These are phyloP conservation scores for Sclerotinia glacialis DNA, from an alignment of 2,329 filamentous ascomycete genomes.

Conservation along the genomic window DNA sequence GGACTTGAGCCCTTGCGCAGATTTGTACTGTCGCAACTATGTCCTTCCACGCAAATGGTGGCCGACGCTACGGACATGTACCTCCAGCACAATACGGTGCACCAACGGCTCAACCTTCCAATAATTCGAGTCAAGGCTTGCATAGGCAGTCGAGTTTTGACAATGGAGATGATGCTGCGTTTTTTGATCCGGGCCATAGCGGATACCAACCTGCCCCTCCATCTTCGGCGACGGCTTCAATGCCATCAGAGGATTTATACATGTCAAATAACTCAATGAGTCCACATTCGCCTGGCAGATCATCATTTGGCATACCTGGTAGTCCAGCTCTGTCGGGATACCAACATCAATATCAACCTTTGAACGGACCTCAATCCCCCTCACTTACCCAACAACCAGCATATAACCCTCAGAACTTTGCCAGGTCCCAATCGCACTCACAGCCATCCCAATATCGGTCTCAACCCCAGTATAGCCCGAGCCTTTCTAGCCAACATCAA, in stretches of 20 bases:
- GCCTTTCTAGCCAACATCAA: slow-evolving; percentile 29
- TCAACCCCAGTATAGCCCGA: slow-evolving; percentile 50
- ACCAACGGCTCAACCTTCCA: slow-evolving; percentile 40
- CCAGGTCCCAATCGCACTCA: slow-evolving; percentile 41
- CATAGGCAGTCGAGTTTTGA: slow-evolving; percentile 69
- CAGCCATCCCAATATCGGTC: slow-evolving; percentile 46
- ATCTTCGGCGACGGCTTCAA: slow-evolving; percentile 32
- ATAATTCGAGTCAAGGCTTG: slow-evolving; percentile 41
- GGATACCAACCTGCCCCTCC: slow-evolving; percentile 38
- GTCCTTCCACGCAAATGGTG: slow-evolving; percentile 60
- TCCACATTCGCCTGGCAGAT: slow-evolving; percentile 33
- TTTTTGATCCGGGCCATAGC: slow-evolving; percentile 44
- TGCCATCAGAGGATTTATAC: slow-evolving; percentile 60
- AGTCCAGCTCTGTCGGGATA: slow-evolving; percentile 45
- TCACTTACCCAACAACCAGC: slow-evolving; percentile 43
- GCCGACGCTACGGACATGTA: slow-evolving; percentile 63
- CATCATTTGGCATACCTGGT: slow-evolving; percentile 31
- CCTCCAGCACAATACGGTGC: slow-evolving; percentile 61
- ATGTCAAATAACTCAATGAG: slow-evolving; percentile 41
- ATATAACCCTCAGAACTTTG: slow-evolving; percentile 64
- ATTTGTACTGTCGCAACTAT: slow-evolving; percentile 42
- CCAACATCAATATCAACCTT: slow-evolving; percentile 52
- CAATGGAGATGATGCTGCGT: slow-evolving; percentile 66
- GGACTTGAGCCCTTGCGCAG: neutral
- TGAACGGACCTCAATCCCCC: slow-evolving; percentile 38